Conservation (phyloP, 805 yeast genomes). For the Saccharomycopsis javanensis region DNA sequence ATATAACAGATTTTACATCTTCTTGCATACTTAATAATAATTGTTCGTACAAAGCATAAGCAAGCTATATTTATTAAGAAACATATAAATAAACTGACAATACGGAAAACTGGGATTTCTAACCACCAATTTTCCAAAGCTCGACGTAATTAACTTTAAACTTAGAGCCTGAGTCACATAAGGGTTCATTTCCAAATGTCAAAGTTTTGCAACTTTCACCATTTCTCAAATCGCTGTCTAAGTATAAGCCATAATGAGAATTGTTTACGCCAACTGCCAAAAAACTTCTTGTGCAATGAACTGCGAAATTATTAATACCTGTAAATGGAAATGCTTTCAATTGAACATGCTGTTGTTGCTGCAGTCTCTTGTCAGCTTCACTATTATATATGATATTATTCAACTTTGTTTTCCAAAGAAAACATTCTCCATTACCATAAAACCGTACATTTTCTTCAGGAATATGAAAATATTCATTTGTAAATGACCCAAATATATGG, state of each 20-base stretch:
- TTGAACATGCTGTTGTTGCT: slow-evolving; percentile 28
- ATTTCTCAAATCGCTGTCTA: slow-evolving; percentile 58
- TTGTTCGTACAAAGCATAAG: too few relatives aligned
- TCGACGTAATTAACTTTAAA: slow-evolving; percentile 32
- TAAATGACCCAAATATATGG: slow-evolving; percentile 66
- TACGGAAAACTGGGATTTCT: not conserved
- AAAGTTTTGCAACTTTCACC: slow-evolving; percentile 75
- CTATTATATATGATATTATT: slow-evolving; percentile 5
- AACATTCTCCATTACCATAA: slow-evolving; percentile 93
- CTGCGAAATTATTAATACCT: slow-evolving; percentile 75
- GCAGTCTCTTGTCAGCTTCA: not conserved
- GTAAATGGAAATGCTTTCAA: slow-evolving; percentile 82
- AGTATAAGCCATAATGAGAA: slow-evolving; percentile 88
- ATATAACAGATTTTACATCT: too few relatives aligned
- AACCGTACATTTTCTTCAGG: slow-evolving; percentile 57
- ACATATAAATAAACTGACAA: too few relatives aligned
- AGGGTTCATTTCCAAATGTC: slow-evolving; percentile 84
- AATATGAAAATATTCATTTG: slow-evolving; percentile 64
- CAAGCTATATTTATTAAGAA: too few relatives aligned
- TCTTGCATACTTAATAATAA: too few relatives aligned
- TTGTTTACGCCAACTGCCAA: slow-evolving; percentile 86
- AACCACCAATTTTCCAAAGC: slow-evolving; percentile 17
- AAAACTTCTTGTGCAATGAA: slow-evolving; percentile 69
- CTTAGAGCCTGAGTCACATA: slow-evolving; percentile 49
- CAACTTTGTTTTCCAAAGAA: slow-evolving; percentile 55